Conservation (phyloP, 2,329 filamentous ascomycete genomes). For the Curvularia spicifera region DNA sequence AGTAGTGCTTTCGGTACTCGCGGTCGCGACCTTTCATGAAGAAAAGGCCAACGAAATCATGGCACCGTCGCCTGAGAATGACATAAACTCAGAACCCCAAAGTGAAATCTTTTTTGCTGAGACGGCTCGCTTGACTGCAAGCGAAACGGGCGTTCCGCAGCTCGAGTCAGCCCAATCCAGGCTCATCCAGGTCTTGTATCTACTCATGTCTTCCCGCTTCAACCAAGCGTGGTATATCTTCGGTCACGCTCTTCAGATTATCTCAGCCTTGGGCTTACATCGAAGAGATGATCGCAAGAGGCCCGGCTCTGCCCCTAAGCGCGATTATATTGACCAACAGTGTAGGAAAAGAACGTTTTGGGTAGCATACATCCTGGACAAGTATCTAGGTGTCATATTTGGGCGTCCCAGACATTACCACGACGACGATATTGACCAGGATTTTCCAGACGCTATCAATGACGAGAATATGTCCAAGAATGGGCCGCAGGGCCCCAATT, state of each 20-base stretch:
- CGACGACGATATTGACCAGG: constrained; percentile 68
- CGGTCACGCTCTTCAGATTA: constrained; percentile 61
- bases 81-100: constrained; percentile 29
- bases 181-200: constrained; percentile 63
- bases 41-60: constrained; percentile 46
- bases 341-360: constrained; percentile 66
- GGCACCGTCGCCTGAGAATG: constrained; percentile 34
- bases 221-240: constrained; percentile 67
- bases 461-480: constrained; percentile 62
- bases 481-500: constrained; percentile 35
- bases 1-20: constrained; percentile 47
- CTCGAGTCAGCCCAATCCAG: constrained; percentile 64
- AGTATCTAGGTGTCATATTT: constrained; percentile 56
- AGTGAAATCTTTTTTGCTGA: constrained; percentile 54
- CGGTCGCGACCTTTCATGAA: constrained; percentile 56
- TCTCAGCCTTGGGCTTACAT: constrained; percentile 53
- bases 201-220: constrained; percentile 63
- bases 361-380: constrained; percentile 67
- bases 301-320: constrained; percentile 17
- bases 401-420: constrained; percentile 42
- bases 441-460: constrained; percentile 62
- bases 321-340: constrained; percentile 57
- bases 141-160: constrained; percentile 59
- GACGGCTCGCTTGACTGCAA: constrained; percentile 48
- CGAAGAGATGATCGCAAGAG: constrained; percentile 46